These are phyloP conservation scores for Dunaliella primolecta DNA, from an alignment of 139 green algal genomes.

Conservation along the genomic window DNA sequence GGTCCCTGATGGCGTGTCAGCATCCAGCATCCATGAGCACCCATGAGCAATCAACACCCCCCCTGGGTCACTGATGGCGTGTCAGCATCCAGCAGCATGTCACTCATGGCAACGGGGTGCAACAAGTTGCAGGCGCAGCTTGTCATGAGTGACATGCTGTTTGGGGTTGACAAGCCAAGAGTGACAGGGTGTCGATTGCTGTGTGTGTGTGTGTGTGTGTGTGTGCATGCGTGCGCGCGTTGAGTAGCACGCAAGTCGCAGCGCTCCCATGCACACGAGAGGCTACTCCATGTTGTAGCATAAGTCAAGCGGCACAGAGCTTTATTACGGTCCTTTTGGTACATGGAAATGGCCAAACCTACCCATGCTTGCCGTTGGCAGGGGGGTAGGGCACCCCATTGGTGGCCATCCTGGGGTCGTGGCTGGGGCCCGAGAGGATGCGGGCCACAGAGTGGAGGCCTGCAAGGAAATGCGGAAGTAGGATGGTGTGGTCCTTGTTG, in stretches of 20 bases:
- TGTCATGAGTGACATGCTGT: background rate
- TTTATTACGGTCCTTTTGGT: background rate
- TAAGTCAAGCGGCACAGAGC: background rate
- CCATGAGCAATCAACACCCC: background rate
- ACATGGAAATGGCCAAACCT: slow-evolving; percentile 2
- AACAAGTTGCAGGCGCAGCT: background rate
- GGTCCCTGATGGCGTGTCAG: background rate
- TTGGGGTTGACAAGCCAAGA: background rate
- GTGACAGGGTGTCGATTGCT: no score
- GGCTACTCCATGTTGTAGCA: background rate
- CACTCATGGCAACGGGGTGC: background rate
- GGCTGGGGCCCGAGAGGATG: no score
- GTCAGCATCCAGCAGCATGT: background rate
- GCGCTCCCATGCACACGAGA: background rate
- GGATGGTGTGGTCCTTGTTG: no score
- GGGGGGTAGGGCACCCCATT: no score
- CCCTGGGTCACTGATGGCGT: background rate
- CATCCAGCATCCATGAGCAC: background rate
- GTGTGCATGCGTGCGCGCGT: no score
- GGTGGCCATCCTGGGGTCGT: no score
- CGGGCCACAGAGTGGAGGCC: no score
- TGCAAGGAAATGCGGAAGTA: no score
- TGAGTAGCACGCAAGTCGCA: background rate
- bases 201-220: no score
- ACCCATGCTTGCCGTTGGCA: no score